Evolutionary conservation across 2,329 filamentous ascomycete genomes (phyloP), one percentile per base, ranked within the genome.

Genomic region (Trichoderma oligosporum): DNA sequence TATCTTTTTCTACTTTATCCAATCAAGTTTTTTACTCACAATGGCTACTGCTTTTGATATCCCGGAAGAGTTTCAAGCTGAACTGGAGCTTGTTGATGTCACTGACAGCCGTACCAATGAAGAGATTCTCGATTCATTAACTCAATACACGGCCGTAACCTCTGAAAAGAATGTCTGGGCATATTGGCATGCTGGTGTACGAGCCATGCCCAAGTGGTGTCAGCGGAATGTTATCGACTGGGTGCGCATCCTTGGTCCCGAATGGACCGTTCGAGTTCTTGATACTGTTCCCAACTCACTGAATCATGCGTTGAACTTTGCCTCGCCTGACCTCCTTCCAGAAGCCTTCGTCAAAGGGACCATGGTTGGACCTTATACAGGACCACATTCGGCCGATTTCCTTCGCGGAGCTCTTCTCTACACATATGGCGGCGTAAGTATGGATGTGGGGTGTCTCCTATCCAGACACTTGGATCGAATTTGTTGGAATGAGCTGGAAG

Each of bases 321-420:
- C 76, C 4, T 59, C 70, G 8, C 49, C 65, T 4, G 66, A 69
- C 2, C 63, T 71, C 31, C 68, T 77, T 35, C 71, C 77, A 0
- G 70, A 47, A 24, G 31, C 71, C 76, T 1, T 70, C 73, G 11
- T 63, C 72, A 2, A 75, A 77, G 57, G 70, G 75, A 27, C 68
- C 68, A 33, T 73, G 68, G 0, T 79, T 79, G 74, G 68, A 70
- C 11, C 76, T 77, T 0, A 71, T 73, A 66, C 71, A 71, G 51
- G 66, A 68, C 1, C 76, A 73, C 1, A 71, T 68, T 2, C 78
- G 1, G 75, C 75, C 2, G 79, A 81, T 52, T 67, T 81, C 1
- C 65, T 81, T 6, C 73, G 78, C 0, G 68, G 76, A 0, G 70
- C 74, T 0, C 63, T 74, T 3, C 59, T 78, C 3, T 73, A 70